Evolutionary conservation across 2,329 filamentous ascomycete genomes (phyloP).

Genomic region (Phyllosticta citriasiana): DNA sequence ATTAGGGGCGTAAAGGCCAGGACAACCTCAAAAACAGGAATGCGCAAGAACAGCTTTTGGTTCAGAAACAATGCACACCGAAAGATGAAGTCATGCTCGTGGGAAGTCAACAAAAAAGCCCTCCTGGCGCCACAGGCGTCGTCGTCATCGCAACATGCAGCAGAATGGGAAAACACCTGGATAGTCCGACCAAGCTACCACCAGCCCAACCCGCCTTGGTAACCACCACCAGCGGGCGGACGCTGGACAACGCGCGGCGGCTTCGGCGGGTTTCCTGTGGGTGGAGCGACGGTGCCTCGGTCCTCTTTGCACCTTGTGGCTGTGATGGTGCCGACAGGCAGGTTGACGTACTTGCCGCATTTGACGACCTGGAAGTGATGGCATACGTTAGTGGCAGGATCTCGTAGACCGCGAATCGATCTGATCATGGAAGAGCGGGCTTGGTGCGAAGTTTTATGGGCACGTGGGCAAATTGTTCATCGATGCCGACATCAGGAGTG

Average conservation of each 20-base stretch:
- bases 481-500: background rate
- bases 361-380: background rate
- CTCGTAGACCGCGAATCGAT: too few relatives aligned
- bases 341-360: background rate
- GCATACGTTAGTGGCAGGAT: background rate
- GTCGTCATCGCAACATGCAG: background rate
- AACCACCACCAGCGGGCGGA: background rate
- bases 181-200: background rate
- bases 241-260: background rate
- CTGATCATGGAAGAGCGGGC: too few relatives aligned
- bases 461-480: too few relatives aligned
- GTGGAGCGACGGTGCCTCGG: background rate
- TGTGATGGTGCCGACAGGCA: conserved; percentile 3
- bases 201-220: background rate
- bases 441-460: too few relatives aligned
- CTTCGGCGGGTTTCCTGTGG: background rate
- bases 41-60: background rate
- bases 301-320: background rate
- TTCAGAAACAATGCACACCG: background rate
- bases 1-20: too few relatives aligned
- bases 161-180: background rate
- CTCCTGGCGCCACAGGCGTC: too few relatives aligned
- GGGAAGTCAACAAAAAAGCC: too few relatives aligned
- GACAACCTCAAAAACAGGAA: background rate
- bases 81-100: background rate